Evolutionary conservation across 1,139 yeast genomes (phyloP).

Genomic region (Scheffersomyces quercinus): DNA sequence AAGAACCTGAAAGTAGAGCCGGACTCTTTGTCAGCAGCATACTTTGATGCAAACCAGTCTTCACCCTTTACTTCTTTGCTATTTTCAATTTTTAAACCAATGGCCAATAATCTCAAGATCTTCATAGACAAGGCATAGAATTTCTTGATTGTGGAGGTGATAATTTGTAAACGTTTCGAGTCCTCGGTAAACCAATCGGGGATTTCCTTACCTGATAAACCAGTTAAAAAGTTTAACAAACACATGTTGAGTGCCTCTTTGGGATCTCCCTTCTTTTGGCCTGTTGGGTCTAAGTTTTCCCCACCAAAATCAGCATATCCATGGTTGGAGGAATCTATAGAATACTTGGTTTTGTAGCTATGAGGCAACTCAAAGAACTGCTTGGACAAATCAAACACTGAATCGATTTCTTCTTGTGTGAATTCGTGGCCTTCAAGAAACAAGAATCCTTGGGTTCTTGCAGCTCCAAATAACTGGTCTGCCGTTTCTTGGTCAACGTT

Average conservation of each 20-base stretch:
- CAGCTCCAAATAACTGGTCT: conserved; percentile 58
- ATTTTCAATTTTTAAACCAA: conserved; percentile 60
- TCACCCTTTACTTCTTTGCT: conserved; percentile 25
- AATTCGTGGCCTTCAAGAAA: conserved; percentile 75
- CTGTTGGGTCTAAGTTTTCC: conserved; percentile 58
- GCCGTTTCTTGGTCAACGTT: conserved; percentile 44
- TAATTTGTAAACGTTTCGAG: conserved; percentile 28
- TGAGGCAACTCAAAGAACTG: conserved; percentile 55
- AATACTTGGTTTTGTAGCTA: conserved; percentile 46
- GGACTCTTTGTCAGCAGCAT: conserved; percentile 47
- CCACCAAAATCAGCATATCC: conserved; percentile 65
- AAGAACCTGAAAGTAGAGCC: conserved; percentile 69
- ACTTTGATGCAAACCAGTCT: conserved; percentile 65
- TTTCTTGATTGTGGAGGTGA: conserved; percentile 35
- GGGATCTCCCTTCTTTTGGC: conserved; percentile 56
- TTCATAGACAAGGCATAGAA: conserved; percentile 44
- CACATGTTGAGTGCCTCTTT: conserved; percentile 59
- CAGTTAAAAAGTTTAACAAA: conserved; percentile 39
- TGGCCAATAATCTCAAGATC: conserved; percentile 53
- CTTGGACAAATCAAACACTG: conserved; percentile 53
- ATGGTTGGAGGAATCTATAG: conserved; percentile 53
- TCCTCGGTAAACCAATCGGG: conserved; percentile 47
- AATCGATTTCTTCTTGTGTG: conserved; percentile 55
- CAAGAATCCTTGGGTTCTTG: conserved; percentile 67
- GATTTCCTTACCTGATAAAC: conserved; percentile 30